A percentile compares a stretch with the other conserved stretches of the same genome.
phyloP scores from a whole-genome alignment of 768 basidiomycete genomes.

The Fibroporia radiculosa region DNA sequence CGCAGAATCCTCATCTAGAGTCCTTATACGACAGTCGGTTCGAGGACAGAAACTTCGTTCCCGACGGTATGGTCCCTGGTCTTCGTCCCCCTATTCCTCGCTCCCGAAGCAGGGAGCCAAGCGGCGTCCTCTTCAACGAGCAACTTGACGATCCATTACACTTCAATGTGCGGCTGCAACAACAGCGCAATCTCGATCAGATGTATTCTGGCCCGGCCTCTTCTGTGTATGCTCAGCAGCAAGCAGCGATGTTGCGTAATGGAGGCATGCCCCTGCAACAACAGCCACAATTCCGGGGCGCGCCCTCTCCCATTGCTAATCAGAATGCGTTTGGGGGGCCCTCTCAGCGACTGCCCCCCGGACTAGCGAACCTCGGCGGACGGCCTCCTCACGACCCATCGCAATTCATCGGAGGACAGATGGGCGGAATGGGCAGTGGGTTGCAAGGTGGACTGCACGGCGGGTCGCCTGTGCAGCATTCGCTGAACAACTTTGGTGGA shows the following conservation, averaged over 20 bases:
- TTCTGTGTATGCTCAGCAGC: constrained; percentile 47
- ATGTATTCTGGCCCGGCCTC: constrained; percentile 45
- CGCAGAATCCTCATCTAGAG: constrained; percentile 47
- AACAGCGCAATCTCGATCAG: constrained; percentile 44
- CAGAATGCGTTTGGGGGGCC: constrained; percentile 37
- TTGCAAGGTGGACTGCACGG: constrained; percentile 40
- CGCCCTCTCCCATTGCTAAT: constrained; percentile 53
- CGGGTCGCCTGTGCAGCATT: constrained; percentile 32
- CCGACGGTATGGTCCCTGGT: constrained; percentile 83
- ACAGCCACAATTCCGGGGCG: constrained; percentile 55
- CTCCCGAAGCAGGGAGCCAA: constrained; percentile 49
- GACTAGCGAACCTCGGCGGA: constrained; percentile 74
- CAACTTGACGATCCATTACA: constrained; percentile 53
- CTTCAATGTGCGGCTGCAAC: constrained; percentile 52
- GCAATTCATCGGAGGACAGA: constrained; percentile 39
- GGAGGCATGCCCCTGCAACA: constrained; percentile 46
- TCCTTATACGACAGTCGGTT: constrained; percentile 64
- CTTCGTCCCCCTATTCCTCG: constrained; percentile 57
- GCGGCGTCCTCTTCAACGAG: constrained; percentile 45
- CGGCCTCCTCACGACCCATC: constrained; percentile 74
- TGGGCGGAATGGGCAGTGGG: constrained; percentile 28
- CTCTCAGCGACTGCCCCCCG: constrained; percentile 61
- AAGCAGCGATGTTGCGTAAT: constrained; percentile 35
- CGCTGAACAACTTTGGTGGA: constrained; percentile 49
- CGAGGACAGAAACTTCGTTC: constrained; percentile 72